A percentile compares a stretch with the other conserved stretches of the same genome.
Evolutionary conservation across 2,329 filamentous ascomycete genomes (phyloP).

Genomic region (Orbilia brochopaga): DNA sequence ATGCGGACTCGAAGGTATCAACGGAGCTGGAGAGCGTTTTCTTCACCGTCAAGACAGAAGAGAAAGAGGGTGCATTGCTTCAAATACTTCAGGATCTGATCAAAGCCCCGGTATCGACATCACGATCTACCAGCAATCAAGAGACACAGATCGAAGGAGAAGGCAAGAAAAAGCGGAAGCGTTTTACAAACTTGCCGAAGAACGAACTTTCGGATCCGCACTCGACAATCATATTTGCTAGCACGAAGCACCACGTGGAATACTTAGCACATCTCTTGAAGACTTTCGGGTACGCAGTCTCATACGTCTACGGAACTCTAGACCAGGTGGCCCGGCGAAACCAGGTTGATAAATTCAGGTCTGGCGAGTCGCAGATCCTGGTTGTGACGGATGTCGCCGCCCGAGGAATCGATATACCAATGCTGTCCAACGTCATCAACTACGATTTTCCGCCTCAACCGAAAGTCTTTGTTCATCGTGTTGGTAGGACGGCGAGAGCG

Average conservation of each 20-base stretch:
- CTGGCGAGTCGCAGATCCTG: conserved; percentile 82
- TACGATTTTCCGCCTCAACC: conserved; percentile 97
- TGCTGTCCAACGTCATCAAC: conserved; percentile 96
- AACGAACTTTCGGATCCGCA: conserved; percentile 68
- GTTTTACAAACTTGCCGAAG: conserved; percentile 63
- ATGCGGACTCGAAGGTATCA: conserved; percentile 94
- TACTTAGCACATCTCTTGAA: conserved; percentile 84
- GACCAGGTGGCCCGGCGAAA: conserved; percentile 92
- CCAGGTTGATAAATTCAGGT: conserved; percentile 87
- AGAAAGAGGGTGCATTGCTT: conserved; percentile 90
- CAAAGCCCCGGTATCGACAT: conserved; percentile 76
- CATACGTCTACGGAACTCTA: conserved; percentile 91
- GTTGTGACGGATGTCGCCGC: conserved; percentile 97
- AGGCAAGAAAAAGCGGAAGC: conserved; percentile 73
- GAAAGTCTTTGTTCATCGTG: conserved; percentile 94
- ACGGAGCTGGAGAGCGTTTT: conserved; percentile 95
- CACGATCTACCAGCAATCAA: conserved; percentile 63
- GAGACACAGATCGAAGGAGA: conserved; percentile 58
- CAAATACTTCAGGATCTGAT: conserved; percentile 91
- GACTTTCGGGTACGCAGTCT: conserved; percentile 82
- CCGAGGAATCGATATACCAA: conserved; percentile 94
- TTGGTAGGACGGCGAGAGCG: conserved; percentile 92
- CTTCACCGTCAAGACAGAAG: conserved; percentile 87
- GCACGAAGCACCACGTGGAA: conserved; percentile 97
- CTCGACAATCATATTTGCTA: conserved; percentile 92